phyloP scores from a whole-genome alignment of 2,329 filamentous ascomycete species.

The Cladosporium sp. region DNA sequence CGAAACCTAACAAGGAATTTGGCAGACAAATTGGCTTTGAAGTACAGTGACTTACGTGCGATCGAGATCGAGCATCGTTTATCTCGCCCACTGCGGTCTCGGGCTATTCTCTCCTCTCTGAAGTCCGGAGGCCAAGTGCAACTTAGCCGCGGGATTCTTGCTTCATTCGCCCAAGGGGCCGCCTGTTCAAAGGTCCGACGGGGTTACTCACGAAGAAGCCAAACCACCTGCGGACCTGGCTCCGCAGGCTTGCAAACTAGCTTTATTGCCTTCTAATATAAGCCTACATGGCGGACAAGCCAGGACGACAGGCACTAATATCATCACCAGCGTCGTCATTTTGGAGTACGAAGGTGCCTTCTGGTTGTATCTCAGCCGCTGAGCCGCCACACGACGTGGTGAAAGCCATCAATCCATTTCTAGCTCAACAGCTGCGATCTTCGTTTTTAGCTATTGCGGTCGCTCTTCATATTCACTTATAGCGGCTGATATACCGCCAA shows the following conservation, averaged over 20 bases:
- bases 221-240: not conserved
- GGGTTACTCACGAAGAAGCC: too few species aligned
- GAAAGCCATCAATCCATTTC: not conserved
- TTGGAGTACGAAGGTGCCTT: too few species aligned
- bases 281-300: too few species aligned
- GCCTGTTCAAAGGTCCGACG: not conserved
- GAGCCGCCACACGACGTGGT: not conserved
- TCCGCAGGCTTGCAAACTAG: not conserved
- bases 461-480: not conserved
- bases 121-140: not conserved
- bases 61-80: not conserved
- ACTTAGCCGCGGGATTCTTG: not conserved
- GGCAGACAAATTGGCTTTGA: not conserved
- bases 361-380: too few species aligned
- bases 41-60: too few species aligned
- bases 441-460: not conserved
- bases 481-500: not conserved
- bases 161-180: not conserved
- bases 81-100: not conserved
- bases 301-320: not conserved
- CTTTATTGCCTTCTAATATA: too few species aligned
- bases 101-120: not conserved
- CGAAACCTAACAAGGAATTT: not conserved
- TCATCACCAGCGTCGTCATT: not conserved
- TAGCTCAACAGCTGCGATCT: not conserved